Evolutionary conservation across 306 rosid species (phyloP).

Genomic region (Fagus sylvatica): DNA sequence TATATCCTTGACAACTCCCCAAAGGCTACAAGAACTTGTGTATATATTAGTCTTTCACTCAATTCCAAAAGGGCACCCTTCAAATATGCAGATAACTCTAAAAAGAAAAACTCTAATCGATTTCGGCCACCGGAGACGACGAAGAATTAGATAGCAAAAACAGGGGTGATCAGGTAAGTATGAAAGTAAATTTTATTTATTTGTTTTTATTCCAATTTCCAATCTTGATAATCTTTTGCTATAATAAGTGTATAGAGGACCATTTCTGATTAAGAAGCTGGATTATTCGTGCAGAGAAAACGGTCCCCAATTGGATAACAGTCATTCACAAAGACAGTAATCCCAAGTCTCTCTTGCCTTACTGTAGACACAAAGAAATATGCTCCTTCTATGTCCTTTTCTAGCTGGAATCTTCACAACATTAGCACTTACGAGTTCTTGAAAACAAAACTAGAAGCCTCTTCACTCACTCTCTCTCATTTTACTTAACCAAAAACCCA

Average conservation of each 20-base stretch:
- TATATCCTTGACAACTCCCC: slow-evolving; percentile 15
- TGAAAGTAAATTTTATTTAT: background rate
- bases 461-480: background rate
- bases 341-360: slow-evolving; percentile 27
- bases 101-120: background rate
- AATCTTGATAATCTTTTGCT: slow-evolving; percentile 10
- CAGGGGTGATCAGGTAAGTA: background rate
- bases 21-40: slow-evolving; percentile 32
- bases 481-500: background rate
- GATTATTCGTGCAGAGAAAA: slow-evolving; percentile 34
- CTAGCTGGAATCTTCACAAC: slow-evolving; percentile 44
- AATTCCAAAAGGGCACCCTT: background rate
- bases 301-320: slow-evolving; percentile 50
- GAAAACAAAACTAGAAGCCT: background rate
- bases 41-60: slow-evolving; percentile 17
- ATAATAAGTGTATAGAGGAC: slow-evolving; percentile 27
- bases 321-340: slow-evolving; percentile 31
- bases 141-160: background rate
- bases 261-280: slow-evolving; percentile 45
- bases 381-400: slow-evolving; percentile 44
- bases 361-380: slow-evolving; percentile 29
- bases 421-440: background rate
- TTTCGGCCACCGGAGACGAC: background rate
- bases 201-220: background rate
- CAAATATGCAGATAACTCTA: slow-evolving; percentile 3